These are phyloP conservation scores for Candida qinlingensis DNA, from an alignment of 805 yeast species.

Conservation along the genomic window DNA sequence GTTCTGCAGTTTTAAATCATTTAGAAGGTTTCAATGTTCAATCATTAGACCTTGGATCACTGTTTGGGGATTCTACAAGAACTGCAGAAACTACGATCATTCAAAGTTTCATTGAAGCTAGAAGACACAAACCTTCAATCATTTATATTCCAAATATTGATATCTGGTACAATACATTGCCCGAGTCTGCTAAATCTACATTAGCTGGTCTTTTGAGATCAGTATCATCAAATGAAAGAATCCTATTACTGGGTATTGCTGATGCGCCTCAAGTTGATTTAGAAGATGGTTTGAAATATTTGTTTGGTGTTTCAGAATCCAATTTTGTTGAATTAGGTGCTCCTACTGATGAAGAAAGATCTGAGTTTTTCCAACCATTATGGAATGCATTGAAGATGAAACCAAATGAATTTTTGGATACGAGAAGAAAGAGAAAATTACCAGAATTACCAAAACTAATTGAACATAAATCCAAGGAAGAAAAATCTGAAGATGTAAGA, in stretches of 20 bases:
- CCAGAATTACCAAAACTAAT: conserved; percentile 36
- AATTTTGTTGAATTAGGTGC: conserved; percentile 40
- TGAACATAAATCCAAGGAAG: conserved; percentile 29
- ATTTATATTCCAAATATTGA: conserved; percentile 79
- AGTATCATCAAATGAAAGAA: conserved; percentile 63
- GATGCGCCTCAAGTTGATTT: conserved; percentile 40
- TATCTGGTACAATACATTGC: conserved; percentile 64
- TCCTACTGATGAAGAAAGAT: conserved; percentile 45
- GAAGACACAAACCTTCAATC: conserved; percentile 84
- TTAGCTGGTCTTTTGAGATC: conserved; percentile 64
- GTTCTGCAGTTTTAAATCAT: conserved; percentile 73
- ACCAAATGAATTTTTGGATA: conserved; percentile 71
- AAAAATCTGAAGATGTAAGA: conserved; percentile 34
- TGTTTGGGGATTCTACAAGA: conserved; percentile 73
- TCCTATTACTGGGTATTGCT: conserved; percentile 70
- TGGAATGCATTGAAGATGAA: conserved; percentile 53
- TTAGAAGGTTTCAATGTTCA: conserved; percentile 90
- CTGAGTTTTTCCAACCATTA: conserved; percentile 50
- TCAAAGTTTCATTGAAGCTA: conserved; percentile 80
- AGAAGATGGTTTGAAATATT: conserved; percentile 40
- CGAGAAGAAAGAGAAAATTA: conserved; percentile 31
- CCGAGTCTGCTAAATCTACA: conserved; percentile 66
- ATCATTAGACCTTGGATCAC: conserved; percentile 70
- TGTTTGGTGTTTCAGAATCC: conserved; percentile 54
- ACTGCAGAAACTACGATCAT: conserved; percentile 81